Evolutionary conservation across 108 stramenopile species (phyloP).

Genomic region (Pseudonitzschia delicatissima): DNA sequence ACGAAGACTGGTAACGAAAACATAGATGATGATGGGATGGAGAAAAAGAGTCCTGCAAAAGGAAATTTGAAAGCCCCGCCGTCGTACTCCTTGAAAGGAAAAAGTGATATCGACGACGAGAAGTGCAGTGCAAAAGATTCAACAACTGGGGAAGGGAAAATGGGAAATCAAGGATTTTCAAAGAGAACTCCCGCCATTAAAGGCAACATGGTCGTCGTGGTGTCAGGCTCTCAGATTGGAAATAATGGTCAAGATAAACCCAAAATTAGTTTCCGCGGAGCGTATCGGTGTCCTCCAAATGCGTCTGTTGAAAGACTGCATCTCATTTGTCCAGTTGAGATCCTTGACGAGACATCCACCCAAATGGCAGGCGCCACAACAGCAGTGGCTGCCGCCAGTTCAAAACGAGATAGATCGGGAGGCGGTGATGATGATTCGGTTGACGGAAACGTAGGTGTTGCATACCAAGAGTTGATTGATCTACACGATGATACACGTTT

Average conservation of each 20-base stretch:
- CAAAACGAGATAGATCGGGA: conserved; percentile 13
- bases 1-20: conserved; percentile 11
- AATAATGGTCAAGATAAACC: background rate
- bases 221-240: background rate
- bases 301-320: background rate
- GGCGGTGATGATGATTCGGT: conserved; percentile 33
- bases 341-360: background rate
- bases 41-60: conserved; percentile 4
- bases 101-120: background rate
- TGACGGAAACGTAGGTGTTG: conserved; percentile 33
- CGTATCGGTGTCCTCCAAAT: conserved; percentile 10
- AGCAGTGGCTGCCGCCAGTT: conserved; percentile 9
- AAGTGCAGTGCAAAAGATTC: background rate
- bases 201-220: conserved; percentile 1
- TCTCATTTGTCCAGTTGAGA: conserved; percentile 11
- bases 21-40: conserved; percentile 8
- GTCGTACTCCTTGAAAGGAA: background rate
- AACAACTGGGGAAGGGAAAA: background rate
- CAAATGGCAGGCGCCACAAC: background rate
- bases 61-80: conserved; percentile 11
- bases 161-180: background rate
- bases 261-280: conserved; percentile 15
- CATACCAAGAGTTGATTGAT: conserved; percentile 54
- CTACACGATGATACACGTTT: conserved; percentile 56
- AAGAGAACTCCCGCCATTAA: background rate